phyloP scores from a whole-genome alignment of 2,329 filamentous ascomycete genomes.

The Chaetomium sp. region DNA sequence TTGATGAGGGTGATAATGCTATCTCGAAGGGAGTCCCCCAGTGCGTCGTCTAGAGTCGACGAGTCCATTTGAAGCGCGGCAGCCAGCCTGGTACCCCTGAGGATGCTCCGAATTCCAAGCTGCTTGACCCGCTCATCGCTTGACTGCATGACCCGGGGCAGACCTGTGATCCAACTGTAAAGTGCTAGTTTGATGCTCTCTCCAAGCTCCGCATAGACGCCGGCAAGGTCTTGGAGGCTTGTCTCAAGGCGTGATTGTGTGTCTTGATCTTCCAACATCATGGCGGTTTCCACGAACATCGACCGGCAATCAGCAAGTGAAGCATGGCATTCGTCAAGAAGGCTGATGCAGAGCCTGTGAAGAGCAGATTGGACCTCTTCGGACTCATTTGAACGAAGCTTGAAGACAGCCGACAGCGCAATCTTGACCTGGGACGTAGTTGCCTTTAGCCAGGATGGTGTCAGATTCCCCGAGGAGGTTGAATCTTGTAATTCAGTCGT shows the following conservation, averaged over 20 bases:
- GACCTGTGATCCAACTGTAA: slow-evolving; percentile 77
- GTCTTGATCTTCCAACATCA: slow-evolving; percentile 59
- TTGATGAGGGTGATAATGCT: slow-evolving; percentile 59
- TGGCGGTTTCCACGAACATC: slow-evolving; percentile 79
- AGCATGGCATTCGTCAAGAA: slow-evolving; percentile 76
- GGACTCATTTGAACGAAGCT: slow-evolving; percentile 70
- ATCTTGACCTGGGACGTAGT: slow-evolving; percentile 81
- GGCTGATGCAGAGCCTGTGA: slow-evolving; percentile 68
- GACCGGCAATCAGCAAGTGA: slow-evolving; percentile 69
- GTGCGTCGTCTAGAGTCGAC: slow-evolving; percentile 64
- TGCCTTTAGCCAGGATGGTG: slow-evolving; percentile 71
- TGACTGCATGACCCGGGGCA: slow-evolving; percentile 81
- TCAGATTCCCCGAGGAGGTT: slow-evolving; percentile 44
- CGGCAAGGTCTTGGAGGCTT: slow-evolving; percentile 61
- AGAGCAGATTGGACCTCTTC: slow-evolving; percentile 69
- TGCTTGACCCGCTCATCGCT: slow-evolving; percentile 79
- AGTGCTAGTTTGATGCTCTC: slow-evolving; percentile 66
- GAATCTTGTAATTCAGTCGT: slow-evolving; percentile 22
- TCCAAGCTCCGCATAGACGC: slow-evolving; percentile 55
- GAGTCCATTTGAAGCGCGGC: slow-evolving; percentile 65
- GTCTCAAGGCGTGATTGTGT: slow-evolving; percentile 43
- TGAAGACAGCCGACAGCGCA: slow-evolving; percentile 76
- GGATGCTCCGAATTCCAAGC: slow-evolving; percentile 73
- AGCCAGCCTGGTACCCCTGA: slow-evolving; percentile 69
- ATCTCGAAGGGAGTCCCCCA: slow-evolving; percentile 72